Base-by-base conservation (phyloP, 2,329 filamentous ascomycete genomes). In the Phaeosphaeriaceae sp. region DNA sequence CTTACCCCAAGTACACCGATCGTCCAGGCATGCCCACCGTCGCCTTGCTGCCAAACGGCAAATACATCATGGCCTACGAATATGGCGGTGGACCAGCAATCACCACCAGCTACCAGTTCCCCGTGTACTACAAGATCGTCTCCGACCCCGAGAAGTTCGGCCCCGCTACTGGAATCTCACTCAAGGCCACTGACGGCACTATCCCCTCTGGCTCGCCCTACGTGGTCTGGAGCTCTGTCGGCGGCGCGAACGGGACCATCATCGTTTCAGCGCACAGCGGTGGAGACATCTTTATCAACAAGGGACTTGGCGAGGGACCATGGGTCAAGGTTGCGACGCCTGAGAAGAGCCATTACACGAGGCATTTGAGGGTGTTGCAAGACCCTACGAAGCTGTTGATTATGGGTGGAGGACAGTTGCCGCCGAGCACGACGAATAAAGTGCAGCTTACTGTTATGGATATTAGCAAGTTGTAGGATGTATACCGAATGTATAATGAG, bases 11-110 rank as follows among this genome's bases (percentile, higher is more conserved):
- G 53, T 89, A 89, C 74, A 84, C 83, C 2, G 86, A 83, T 58
- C 85, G 89, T 1, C 89, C 89, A 0, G 89, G 89, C 50, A 91
- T 91, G 89, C 84, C 89, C 1, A 86, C 84, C 0, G 80, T 91
- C 9, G 81, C 84, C 1, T 69, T 81, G 68, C 81, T 91, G 3
- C 79, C 87, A 63, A 85, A 85, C 62, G 85, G 83, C 56, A 77
- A 86, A 67, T 90, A 84, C 74, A 85, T 91, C 68, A 85, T 88
- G 78, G 82, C 83, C 6, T 89, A 90, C 72, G 88, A 91, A 71
- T 87, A 85, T 62, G 85, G 85, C 50, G 84, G 83, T 65, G 68
- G 80, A 48, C 77, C 77, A 0, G 73, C 75, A 21, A 72, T 66
- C 40, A 65, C 62, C 48, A 53, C 41, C n/a, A 60, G 56, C 31